Base-by-base conservation (phyloP, 2,329 filamentous ascomycete genomes). In the Atkinsonella texensis region DNA sequence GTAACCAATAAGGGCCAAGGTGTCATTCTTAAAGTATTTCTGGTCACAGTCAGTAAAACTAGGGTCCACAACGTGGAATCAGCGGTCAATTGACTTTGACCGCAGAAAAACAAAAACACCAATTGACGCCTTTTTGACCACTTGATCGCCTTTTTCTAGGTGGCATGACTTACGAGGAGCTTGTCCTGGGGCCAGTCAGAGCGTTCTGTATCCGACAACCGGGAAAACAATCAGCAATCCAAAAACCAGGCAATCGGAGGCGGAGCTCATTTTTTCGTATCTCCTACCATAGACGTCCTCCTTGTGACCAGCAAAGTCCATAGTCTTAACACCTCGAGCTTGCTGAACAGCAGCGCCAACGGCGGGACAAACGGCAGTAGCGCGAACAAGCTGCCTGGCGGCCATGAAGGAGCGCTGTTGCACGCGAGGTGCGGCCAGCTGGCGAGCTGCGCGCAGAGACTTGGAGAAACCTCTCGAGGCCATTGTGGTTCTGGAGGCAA, bases 1-100 rank as follows among this genome's bases (percentile, higher is more conserved):
- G 76, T 98, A 98, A 71, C 93, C 93, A 73, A 98, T 98, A 68
- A 98, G 86, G 68, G 93, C 93, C 64, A 98, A 88, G 62, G 91
- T 97, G 75, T 98, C 93, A 76, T 98, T 83, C 83, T 97, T 97
- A 87, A 98, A 98, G 85, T 91, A 98, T 60, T 97, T 89, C 87
- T 95, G 62, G 33, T 48, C 20, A 48, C 43, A 28, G 50, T 52
- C 40, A 52, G 45, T 33, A 48, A 23, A 20, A 12, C 31, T 11
- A 20, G 11, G 33, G 10, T 35, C 33, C 10, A 11, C 33, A 35
- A 8, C 8, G 8, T 41, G 8, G 4, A 17, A 23, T n/a, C n/a
- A 33, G 31, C 20, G 38, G 40, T n/a, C 50, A 46, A 32, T 47
- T 52, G 35, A n/a, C 20, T 23, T 33, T 15, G 6, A 15, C 9